Percentiles rank a stretch among this genome's conserved stretches.
Conservation (phyloP, 371 early-diverging fungal species). For the Saksenaea oblongispora region DNA sequence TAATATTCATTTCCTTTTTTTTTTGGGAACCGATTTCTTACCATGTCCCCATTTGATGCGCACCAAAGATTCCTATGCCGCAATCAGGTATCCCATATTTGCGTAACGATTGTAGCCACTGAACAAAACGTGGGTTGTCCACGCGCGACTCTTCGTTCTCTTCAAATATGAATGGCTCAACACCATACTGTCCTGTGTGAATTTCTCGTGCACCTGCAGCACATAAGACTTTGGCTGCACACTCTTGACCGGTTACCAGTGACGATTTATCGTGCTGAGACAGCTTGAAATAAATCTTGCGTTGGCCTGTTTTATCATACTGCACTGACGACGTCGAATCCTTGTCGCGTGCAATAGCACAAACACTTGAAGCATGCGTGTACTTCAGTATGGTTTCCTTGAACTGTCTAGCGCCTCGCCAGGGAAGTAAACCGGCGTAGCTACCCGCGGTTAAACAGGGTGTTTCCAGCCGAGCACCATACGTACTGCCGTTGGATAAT, state of each 20-base stretch:
- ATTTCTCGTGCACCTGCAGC: slow-evolving; percentile 63
- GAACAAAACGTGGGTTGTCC: slow-evolving; percentile 37
- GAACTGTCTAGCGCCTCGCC: slow-evolving; percentile 56
- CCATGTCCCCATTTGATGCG: slow-evolving; percentile 72
- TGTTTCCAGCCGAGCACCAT: slow-evolving; percentile 74
- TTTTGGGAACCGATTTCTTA: slow-evolving; percentile 19
- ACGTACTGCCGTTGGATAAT: slow-evolving; percentile 57
- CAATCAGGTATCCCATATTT: slow-evolving; percentile 33
- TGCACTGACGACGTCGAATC: slow-evolving; percentile 45
- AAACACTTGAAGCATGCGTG: slow-evolving; percentile 48
- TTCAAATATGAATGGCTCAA: slow-evolving; percentile 45
- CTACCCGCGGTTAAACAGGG: slow-evolving; percentile 61
- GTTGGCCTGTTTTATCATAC: slow-evolving; percentile 33
- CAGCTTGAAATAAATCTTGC: slow-evolving; percentile 45
- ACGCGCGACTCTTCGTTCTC: slow-evolving; percentile 32
- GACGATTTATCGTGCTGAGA: slow-evolving; percentile 58
- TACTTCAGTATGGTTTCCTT: slow-evolving; percentile 59
- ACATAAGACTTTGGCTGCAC: slow-evolving; percentile 49
- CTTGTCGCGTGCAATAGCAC: slow-evolving; percentile 71
- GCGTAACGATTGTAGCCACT: slow-evolving; percentile 28
- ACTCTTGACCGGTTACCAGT: slow-evolving; percentile 52
- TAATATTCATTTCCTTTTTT: slow-evolving; percentile 4
- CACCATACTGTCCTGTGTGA: slow-evolving; percentile 53
- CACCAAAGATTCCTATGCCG: slow-evolving; percentile 42
- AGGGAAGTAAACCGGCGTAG: slow-evolving; percentile 49